A percentile compares a stretch with the other conserved stretches of the same genome.
phyloP scores from a whole-genome alignment of 2,329 filamentous ascomycete species.

The Coleophoma eucalyptorum region DNA sequence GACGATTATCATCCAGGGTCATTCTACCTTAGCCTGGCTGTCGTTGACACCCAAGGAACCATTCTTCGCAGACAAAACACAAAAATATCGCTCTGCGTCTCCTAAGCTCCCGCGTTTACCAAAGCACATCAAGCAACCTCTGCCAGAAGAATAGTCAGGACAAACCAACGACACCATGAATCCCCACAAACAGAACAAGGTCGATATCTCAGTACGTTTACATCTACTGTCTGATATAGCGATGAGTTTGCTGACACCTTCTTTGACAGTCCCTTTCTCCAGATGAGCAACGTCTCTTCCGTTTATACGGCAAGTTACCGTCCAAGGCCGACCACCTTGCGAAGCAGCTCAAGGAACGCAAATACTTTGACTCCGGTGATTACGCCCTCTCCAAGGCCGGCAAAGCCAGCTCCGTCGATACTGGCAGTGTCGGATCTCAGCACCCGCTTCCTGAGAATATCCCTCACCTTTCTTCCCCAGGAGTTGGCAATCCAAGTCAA shows the following conservation, averaged over 20 bases:
- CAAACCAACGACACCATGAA: neutral
- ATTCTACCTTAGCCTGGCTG: neutral
- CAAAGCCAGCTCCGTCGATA: conserved; percentile 90
- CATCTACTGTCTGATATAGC: neutral
- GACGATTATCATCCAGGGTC: neutral
- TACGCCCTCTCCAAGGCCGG: conserved; percentile 96
- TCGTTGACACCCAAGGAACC: neutral
- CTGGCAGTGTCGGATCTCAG: conserved; percentile 89
- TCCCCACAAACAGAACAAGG: neutral
- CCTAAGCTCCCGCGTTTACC: neutral
- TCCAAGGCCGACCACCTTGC: conserved; percentile 94
- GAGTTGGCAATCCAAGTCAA: conserved; percentile 32
- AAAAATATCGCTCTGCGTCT: neutral
- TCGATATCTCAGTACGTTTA: neutral
- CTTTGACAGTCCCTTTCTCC: conserved; percentile 61
- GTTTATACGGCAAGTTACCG: conserved; percentile 95
- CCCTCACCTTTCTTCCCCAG: conserved; percentile 75
- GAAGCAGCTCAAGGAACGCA: conserved; percentile 98
- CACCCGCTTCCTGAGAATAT: conserved; percentile 95
- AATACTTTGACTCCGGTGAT: conserved; percentile 96
- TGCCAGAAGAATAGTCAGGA: neutral
- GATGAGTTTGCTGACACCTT: neutral
- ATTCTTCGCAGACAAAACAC: neutral
- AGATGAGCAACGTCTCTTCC: conserved; percentile 95
- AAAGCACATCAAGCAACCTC: conserved; percentile 6